These are phyloP conservation scores for Pseudocercospora pini-densiflorae DNA, from an alignment of 2,329 filamentous ascomycete species.

Conservation along the genomic window DNA sequence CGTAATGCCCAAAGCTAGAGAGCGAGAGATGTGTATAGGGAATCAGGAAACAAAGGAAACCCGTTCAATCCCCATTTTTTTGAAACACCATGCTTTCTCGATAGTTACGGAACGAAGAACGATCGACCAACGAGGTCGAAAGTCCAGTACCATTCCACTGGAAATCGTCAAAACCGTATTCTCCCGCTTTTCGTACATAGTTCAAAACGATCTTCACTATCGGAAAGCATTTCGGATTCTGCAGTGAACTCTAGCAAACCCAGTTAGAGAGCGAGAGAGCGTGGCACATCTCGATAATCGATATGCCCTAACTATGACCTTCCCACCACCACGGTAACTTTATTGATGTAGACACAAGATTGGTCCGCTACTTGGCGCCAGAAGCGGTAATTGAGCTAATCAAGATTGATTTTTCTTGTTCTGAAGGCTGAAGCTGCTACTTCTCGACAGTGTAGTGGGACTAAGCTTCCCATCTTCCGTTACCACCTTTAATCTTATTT, in stretches of 20 bases:
- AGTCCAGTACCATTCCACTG: not conserved
- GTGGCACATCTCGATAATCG: not conserved
- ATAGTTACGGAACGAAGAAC: not conserved
- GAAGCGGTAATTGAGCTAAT: not conserved
- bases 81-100: not conserved
- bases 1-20: too few species aligned
- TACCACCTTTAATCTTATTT: not conserved
- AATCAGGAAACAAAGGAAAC: not conserved
- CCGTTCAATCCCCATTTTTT: not conserved
- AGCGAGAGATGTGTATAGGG: not conserved
- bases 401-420: too few species aligned
- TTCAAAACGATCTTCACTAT: not conserved
- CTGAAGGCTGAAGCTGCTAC: too few species aligned
- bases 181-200: not conserved
- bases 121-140: not conserved
- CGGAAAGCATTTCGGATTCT: not conserved
- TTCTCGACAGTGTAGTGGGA: not conserved
- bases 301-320: not conserved
- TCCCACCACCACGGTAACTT: not conserved
- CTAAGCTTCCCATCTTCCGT: not conserved
- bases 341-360: not conserved
- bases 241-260: not conserved
- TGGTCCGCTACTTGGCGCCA: not conserved
- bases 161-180: too few species aligned
- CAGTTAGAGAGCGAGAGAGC: too few species aligned